Percentiles rank a stretch among this genome's conserved stretches.
Conservation (phyloP, 2,329 filamentous ascomycete genomes). For the Pseudofabraea citricarpa region DNA sequence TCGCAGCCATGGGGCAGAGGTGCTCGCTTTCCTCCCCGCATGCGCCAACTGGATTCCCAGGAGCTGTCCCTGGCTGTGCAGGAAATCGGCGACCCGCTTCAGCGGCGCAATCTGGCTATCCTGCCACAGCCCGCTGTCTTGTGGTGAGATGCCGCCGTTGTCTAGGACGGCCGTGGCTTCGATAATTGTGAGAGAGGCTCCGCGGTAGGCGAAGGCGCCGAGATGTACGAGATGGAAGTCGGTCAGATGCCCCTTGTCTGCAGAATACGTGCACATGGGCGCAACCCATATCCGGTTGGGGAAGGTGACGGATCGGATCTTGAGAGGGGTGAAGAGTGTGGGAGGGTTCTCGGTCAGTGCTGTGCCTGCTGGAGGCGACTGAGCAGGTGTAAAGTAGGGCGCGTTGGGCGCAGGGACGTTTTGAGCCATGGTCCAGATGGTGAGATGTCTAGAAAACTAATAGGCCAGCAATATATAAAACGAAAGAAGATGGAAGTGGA, state of each 20-base stretch:
- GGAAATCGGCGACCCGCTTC: conserved; percentile 33
- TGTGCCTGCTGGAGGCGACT: conserved; percentile 24
- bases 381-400: conserved; percentile 27
- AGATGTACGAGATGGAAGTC: conserved; percentile 29
- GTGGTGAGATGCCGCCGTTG: conserved; percentile 27
- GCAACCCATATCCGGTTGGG: conserved; percentile 39
- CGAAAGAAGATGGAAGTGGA: too few relatives aligned
- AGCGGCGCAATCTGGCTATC: conserved; percentile 32
- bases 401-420: too few relatives aligned
- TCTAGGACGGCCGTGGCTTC: conserved; percentile 29
- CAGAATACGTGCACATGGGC: conserved; percentile 40
- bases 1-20: conserved; percentile 30
- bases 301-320: conserved; percentile 36
- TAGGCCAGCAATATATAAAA: too few relatives aligned
- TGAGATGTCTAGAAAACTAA: too few relatives aligned
- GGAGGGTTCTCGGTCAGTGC: conserved; percentile 23
- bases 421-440: too few relatives aligned
- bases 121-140: conserved; percentile 29
- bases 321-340: conserved; percentile 39
- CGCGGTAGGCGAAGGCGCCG: conserved; percentile 25
- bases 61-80: conserved; percentile 50
- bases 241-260: conserved; percentile 24
- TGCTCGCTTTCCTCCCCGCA: conserved; percentile 45
- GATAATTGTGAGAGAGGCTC: conserved; percentile 28
- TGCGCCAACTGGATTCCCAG: conserved; percentile 69